phyloP scores from a whole-genome alignment of 169 alveolate species.

The Babesia ovata region DNA sequence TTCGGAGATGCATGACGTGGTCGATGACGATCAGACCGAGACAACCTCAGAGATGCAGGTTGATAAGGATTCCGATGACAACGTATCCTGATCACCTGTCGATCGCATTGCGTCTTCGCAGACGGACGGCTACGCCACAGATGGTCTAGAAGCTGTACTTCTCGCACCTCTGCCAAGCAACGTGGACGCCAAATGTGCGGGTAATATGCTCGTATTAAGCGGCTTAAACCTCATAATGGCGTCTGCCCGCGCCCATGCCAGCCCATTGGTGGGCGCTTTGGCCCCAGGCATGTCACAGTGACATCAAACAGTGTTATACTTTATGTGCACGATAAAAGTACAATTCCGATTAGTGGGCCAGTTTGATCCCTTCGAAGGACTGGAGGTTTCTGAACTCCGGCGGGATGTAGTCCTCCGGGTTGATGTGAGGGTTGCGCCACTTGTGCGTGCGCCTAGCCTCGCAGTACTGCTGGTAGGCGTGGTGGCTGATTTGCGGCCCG shows the following conservation, averaged over 20 bases:
- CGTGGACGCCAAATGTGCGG: no score
- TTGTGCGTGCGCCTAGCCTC: conserved; percentile 86
- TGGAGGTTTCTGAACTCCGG: conserved; percentile 78
- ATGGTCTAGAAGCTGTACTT: background rate
- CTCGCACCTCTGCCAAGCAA: no score
- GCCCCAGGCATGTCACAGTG: background rate
- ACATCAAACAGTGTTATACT: background rate
- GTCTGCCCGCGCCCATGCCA: background rate
- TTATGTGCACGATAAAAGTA: background rate
- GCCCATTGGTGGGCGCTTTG: background rate
- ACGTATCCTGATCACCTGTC: no score
- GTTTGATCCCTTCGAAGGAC: conserved; percentile 42
- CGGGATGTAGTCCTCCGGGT: conserved; percentile 87
- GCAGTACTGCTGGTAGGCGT: conserved; percentile 83
- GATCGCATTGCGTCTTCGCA: no score
- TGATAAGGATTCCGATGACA: no score
- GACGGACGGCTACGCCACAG: background rate
- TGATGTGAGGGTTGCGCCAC: conserved; percentile 81
- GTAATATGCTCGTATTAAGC: no score
- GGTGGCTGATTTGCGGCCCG: conserved; percentile 84
- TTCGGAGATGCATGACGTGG: conserved; percentile 71
- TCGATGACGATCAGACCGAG: no score
- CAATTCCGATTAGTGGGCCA: conserved; percentile 16
- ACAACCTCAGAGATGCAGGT: no score
- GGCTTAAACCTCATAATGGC: no score